phyloP scores from a whole-genome alignment of 2,329 filamentous ascomycete genomes.

The Botryotinia narcissicola region DNA sequence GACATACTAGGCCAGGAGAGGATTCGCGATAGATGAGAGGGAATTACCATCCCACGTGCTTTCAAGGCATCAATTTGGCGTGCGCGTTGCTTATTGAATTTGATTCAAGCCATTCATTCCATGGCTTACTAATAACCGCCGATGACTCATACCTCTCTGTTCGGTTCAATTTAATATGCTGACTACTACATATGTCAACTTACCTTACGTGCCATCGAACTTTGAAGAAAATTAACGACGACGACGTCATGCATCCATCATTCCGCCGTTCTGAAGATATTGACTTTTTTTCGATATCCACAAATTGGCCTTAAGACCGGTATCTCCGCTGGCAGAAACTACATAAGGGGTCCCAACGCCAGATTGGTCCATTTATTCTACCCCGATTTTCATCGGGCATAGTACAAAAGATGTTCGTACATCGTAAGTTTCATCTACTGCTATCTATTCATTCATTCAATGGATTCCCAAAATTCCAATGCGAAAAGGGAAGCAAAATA shows the following conservation, averaged over 20 bases:
- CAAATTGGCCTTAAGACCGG: background rate
- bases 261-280: too few relatives aligned
- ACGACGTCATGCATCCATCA: background rate
- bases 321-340: background rate
- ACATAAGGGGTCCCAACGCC: background rate
- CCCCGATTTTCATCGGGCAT: background rate
- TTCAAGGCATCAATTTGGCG: constrained; percentile 1
- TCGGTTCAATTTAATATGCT: background rate
- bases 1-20: background rate
- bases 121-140: background rate
- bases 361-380: background rate
- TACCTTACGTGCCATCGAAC: too few relatives aligned
- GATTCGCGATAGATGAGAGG: background rate
- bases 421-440: background rate
- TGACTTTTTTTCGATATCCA: background rate
- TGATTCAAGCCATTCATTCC: background rate
- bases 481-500: background rate
- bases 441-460: background rate
- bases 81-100: constrained; percentile 6
- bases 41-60: background rate
- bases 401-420: background rate
- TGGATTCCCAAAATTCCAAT: background rate
- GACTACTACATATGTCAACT: background rate
- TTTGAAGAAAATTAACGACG: background rate
- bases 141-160: background rate